These are phyloP conservation scores for Trichocomaceae sp. DNA, from an alignment of 2,329 filamentous ascomycete species.

Conservation along the genomic window DNA sequence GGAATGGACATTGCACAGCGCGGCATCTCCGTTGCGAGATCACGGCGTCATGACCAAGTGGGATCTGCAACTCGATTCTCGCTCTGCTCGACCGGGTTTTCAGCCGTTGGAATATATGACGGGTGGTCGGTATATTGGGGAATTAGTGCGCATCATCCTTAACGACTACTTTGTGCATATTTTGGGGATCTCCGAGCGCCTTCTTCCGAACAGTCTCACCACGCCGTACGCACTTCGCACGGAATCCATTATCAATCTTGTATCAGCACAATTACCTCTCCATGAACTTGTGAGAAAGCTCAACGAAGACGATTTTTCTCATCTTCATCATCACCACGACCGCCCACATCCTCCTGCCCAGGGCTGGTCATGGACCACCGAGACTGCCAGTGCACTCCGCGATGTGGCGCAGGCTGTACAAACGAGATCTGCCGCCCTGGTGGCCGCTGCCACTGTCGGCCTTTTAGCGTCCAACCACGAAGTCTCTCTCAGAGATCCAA, in stretches of 20 bases:
- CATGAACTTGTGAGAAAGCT: constrained; percentile 2
- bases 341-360: background rate
- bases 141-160: constrained; percentile 12
- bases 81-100: constrained; percentile 9
- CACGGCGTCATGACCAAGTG: constrained; percentile 12
- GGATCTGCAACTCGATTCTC: constrained; percentile 11
- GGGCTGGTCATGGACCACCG: constrained; percentile 10
- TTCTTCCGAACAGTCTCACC: constrained; percentile 1
- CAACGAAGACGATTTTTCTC: constrained; percentile 1
- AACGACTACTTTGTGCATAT: constrained; percentile 12
- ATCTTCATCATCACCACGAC: background rate
- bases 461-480: constrained; percentile 13
- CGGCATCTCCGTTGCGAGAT: constrained; percentile 7
- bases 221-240: constrained; percentile 6
- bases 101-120: constrained; percentile 14
- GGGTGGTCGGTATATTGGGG: constrained; percentile 12
- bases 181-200: constrained; percentile 3
- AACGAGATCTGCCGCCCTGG: constrained; percentile 10
- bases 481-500: constrained; percentile 6
- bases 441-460: constrained; percentile 13
- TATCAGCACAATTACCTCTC: constrained; percentile 4
- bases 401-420: constrained; percentile 10
- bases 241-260: constrained; percentile 9
- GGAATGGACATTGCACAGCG: constrained; percentile 12
- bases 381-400: constrained; percentile 9